phyloP scores from a whole-genome alignment of 2,329 filamentous ascomycete genomes.

The Fusarium duplospermum region DNA sequence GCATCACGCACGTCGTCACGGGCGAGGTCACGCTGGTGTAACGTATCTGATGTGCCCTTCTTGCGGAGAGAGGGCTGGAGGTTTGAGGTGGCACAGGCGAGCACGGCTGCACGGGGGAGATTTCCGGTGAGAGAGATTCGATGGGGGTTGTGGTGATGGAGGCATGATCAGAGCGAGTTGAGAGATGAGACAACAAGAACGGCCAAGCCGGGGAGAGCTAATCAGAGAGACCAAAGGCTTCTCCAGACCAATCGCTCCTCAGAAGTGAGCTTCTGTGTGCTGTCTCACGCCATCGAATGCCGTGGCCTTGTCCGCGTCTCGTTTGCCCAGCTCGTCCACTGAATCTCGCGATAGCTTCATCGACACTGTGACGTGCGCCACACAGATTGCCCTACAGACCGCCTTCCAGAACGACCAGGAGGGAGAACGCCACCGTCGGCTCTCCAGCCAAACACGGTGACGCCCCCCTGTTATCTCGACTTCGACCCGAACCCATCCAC shows the following conservation, averaged over 20 bases:
- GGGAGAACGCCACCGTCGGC: conserved; percentile 4
- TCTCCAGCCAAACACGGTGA: conserved; percentile 3
- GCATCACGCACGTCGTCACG: conserved; percentile 30
- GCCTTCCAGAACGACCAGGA: neutral
- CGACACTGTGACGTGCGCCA: conserved; percentile 8
- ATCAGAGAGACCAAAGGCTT: neutral
- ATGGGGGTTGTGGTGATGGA: neutral
- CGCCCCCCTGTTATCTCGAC: neutral
- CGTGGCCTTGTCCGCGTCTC: neutral
- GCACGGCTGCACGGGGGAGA: neutral
- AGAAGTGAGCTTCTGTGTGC: neutral
- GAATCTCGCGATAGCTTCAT: conserved; percentile 26
- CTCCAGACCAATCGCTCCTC: neutral
- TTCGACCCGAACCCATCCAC: conserved; percentile 8
- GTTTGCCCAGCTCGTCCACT: neutral
- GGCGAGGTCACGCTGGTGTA: conserved; percentile 30
- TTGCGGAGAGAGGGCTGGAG: neutral
- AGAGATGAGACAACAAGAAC: conserved; percentile 14
- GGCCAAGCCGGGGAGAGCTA: neutral
- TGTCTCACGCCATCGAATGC: neutral
- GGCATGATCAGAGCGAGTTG: neutral
- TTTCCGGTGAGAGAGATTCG: conserved; percentile 5
- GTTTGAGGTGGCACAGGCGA: conserved; percentile 2
- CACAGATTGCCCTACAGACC: neutral
- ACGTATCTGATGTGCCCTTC: conserved; percentile 4